These are phyloP conservation scores for Candolleomyces eurysporus DNA, from an alignment of 768 basidiomycete genomes.

Conservation along the genomic window DNA sequence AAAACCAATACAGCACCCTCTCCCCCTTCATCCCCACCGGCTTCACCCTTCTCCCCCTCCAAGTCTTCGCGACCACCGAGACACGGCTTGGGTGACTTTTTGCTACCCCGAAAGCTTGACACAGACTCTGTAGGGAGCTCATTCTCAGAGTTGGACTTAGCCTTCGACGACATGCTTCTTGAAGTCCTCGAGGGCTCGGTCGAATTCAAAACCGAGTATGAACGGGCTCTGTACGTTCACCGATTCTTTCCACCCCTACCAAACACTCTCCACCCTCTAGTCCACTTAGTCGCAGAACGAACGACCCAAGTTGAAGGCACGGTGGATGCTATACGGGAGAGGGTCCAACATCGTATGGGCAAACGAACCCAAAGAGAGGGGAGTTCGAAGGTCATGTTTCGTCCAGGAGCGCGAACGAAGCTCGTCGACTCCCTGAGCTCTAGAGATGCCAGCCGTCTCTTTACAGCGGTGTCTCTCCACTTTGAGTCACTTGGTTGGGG, in stretches of 20 bases:
- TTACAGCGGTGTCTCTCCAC: not conserved
- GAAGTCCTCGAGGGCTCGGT: not conserved
- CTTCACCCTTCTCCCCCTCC: no score
- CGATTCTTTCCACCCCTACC: not conserved
- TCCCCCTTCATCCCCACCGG: no score
- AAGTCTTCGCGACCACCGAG: no score
- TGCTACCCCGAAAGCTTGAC: no score
- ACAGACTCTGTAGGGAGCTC: no score
- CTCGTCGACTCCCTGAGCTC: not conserved
- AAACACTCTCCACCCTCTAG: not conserved
- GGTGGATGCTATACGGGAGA: no score
- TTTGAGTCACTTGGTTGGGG: not conserved
- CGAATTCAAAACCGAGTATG: not conserved
- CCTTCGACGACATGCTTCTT: not conserved
- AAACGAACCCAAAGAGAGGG: not conserved
- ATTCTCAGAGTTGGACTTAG: not conserved
- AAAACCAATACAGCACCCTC: no score
- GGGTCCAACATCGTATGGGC: not conserved
- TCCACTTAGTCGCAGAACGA: not conserved
- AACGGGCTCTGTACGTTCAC: not conserved
- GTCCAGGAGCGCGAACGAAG: not conserved
- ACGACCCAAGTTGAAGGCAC: not conserved
- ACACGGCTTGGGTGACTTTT: no score
- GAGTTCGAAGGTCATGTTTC: not conserved
- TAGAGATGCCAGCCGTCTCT: not conserved